A percentile compares a stretch with the other conserved stretches of the same genome.
Evolutionary conservation across 2,329 filamentous ascomycete genomes (phyloP).

Genomic region (Ophiosphaerella narmari): DNA sequence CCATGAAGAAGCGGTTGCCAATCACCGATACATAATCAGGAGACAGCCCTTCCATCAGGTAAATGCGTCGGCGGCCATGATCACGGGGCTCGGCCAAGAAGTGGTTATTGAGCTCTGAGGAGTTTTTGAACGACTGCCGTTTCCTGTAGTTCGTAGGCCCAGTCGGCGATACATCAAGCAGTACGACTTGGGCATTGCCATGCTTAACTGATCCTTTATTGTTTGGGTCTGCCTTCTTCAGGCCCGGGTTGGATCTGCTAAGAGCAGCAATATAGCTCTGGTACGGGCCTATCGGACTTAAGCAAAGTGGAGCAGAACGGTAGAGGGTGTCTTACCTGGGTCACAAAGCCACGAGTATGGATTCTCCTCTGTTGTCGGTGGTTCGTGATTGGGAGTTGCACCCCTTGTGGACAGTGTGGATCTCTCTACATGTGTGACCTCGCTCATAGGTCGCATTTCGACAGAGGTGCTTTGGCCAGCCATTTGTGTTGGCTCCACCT

Average conservation of each 20-base stretch:
- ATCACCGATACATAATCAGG: conserved; percentile 34
- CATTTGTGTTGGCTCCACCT: conserved; percentile 3
- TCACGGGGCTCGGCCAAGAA: conserved; percentile 11
- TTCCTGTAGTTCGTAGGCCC: conserved; percentile 16
- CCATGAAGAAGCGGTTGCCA: conserved; percentile 41
- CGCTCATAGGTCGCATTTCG: conserved; percentile 5
- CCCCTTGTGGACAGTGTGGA: conserved; percentile 2
- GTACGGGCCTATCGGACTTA: conserved; percentile 28
- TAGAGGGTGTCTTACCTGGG: conserved; percentile 18
- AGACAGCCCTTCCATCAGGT: conserved; percentile 41
- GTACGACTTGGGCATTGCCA: conserved; percentile 28
- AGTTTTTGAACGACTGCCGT: conserved; percentile 18
- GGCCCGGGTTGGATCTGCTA: conserved; percentile 34
- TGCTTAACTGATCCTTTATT: conserved; percentile 24
- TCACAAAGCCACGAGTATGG: conserved; percentile 37
- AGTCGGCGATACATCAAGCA: conserved; percentile 26
- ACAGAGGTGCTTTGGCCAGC: conserved; percentile 1
- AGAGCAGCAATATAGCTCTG: conserved; percentile 34
- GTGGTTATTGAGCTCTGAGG: conserved; percentile 20
- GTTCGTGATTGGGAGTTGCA: conserved; percentile 6
- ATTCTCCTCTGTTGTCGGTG: neutral
- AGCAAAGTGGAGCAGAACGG: conserved; percentile 1
- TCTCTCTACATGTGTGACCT: neutral
- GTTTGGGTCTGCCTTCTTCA: conserved; percentile 37
- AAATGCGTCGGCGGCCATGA: conserved; percentile 29